Evolutionary conservation across 371 early-diverging fungal genomes (phyloP).

Genomic region (Furculomyces boomerangus): DNA sequence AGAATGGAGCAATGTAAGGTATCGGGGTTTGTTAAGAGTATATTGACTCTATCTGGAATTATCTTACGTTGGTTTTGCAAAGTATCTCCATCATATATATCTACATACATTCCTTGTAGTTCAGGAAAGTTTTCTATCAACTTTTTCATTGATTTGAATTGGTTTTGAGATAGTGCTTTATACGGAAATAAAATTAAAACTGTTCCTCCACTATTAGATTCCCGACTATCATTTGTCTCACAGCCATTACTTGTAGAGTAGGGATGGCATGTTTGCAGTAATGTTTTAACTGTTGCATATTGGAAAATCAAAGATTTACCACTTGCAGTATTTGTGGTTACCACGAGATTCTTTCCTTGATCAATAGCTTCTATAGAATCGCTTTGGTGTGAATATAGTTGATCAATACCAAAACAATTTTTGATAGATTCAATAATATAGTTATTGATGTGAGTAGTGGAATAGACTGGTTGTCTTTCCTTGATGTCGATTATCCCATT

Average conservation of each 20-base stretch:
- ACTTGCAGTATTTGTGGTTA: constrained; percentile 53
- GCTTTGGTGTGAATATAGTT: constrained; percentile 50
- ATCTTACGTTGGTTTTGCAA: constrained; percentile 16
- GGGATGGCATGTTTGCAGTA: too few relatives aligned
- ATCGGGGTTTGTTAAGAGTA: constrained; percentile 69
- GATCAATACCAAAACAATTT: constrained; percentile 11
- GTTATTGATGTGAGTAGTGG: neutral
- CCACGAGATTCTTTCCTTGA: constrained; percentile 31
- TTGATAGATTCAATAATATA: neutral
- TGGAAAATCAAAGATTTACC: constrained; percentile 70
- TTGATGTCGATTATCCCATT: neutral
- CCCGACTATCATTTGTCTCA: too few relatives aligned
- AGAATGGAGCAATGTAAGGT: constrained; percentile 55
- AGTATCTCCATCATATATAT: constrained; percentile 28
- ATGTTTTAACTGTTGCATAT: constrained; percentile 34
- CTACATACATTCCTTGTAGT: constrained; percentile 6
- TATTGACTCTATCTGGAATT: constrained; percentile 29
- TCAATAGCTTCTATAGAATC: constrained; percentile 32
- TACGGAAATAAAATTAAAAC: constrained; percentile 48
- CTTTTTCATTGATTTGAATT: constrained; percentile 28
- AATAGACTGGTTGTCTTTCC: neutral
- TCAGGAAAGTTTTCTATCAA: constrained; percentile 17
- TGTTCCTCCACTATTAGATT: constrained; percentile 16
- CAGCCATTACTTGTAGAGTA: too few relatives aligned
- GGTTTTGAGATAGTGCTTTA: constrained; percentile 70